phyloP scores from a whole-genome alignment of 768 basidiomycete species.

The Collybia nuda region DNA sequence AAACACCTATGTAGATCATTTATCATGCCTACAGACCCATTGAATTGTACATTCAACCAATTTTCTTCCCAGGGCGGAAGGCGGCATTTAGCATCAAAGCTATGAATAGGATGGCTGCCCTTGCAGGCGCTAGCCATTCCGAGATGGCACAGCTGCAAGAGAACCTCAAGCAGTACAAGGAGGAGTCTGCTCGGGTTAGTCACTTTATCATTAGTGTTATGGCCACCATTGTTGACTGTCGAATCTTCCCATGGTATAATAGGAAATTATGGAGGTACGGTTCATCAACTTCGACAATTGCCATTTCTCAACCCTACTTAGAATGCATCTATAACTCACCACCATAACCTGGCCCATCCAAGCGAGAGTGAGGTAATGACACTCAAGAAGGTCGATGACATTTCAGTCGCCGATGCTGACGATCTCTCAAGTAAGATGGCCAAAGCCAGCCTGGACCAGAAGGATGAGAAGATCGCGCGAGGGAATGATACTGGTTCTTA shows the following conservation, averaged over 20 bases:
- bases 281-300: neutral
- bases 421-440: slow-evolving; percentile 29
- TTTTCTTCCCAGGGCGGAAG: slow-evolving; percentile 68
- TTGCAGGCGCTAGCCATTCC: slow-evolving; percentile 41
- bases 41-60: slow-evolving; percentile 5
- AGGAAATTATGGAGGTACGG: slow-evolving; percentile 36
- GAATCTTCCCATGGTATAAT: neutral
- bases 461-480: slow-evolving; percentile 7
- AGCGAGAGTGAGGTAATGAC: slow-evolving; percentile 4
- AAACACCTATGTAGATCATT: slow-evolving; percentile 72
- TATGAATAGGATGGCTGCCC: slow-evolving; percentile 72
- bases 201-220: neutral
- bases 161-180: slow-evolving; percentile 69
- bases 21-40: slow-evolving; percentile 2
- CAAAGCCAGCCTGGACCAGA: slow-evolving; percentile 24
- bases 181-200: slow-evolving; percentile 67
- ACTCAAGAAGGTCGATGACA: slow-evolving; percentile 21
- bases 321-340: slow-evolving; percentile 47
- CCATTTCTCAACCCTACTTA: slow-evolving; percentile 15
- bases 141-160: slow-evolving; percentile 52
- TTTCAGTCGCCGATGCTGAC: slow-evolving; percentile 18
- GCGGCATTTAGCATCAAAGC: slow-evolving; percentile 87
- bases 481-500: neutral
- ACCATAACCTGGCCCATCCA: slow-evolving; percentile 34
- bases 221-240: neutral